A percentile compares a stretch with the other conserved stretches of the same genome.
phyloP scores from a whole-genome alignment of 2,329 filamentous ascomycete genomes.

The Metarhizium humberi region DNA sequence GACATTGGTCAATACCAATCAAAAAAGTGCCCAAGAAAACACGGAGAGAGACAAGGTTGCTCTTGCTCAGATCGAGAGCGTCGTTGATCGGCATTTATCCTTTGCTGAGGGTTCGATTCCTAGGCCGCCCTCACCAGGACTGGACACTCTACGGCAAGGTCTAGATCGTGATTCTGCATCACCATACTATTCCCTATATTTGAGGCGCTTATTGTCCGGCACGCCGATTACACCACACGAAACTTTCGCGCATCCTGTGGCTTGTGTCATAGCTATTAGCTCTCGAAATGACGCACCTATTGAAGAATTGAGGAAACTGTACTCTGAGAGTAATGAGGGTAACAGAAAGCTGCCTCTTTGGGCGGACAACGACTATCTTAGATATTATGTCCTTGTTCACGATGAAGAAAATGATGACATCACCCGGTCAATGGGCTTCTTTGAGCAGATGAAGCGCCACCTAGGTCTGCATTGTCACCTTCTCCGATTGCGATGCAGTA shows the following conservation, averaged over 20 bases:
- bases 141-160: constrained; percentile 29
- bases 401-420: constrained; percentile 96
- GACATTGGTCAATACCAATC: constrained; percentile 28
- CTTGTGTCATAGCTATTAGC: constrained; percentile 89
- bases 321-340: constrained; percentile 74
- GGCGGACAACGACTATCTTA: constrained; percentile 84
- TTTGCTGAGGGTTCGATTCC: constrained; percentile 58
- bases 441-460: constrained; percentile 99
- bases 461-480: constrained; percentile 94
- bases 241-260: constrained; percentile 89
- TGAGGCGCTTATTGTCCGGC: constrained; percentile 74
- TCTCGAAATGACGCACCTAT: constrained; percentile 78
- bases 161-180: constrained; percentile 48
- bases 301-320: constrained; percentile 75
- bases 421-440: constrained; percentile 75
- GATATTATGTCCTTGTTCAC: constrained; percentile 94
- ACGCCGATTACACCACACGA: constrained; percentile 75
- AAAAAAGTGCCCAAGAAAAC: constrained; percentile 17
- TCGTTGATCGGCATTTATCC: constrained; percentile 70
- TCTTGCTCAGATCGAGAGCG: constrained; percentile 63
- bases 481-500: constrained; percentile 71
- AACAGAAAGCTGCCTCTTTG: constrained; percentile 67
- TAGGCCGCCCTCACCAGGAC: constrained; percentile 20
- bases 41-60: constrained; percentile 19
- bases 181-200: constrained; percentile 76